A percentile compares a stretch with the other conserved stretches of the same genome.
Evolutionary conservation across 805 yeast genomes (phyloP).

Genomic region (Priceomyces haplophilus): DNA sequence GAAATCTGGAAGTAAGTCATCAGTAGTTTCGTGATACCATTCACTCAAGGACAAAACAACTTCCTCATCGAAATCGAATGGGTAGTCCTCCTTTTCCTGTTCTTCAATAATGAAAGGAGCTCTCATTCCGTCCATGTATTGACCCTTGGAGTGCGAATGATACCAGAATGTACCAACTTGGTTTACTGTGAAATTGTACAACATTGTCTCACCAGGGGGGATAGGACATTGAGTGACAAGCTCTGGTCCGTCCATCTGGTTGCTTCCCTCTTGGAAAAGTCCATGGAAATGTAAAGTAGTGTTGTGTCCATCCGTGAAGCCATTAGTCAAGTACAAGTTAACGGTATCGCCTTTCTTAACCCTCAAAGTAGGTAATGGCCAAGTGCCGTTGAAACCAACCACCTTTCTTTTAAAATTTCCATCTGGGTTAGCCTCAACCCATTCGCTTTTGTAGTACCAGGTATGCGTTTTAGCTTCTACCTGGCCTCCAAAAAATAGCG

Average conservation of each 20-base stretch:
- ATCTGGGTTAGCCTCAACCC: constrained; percentile 70
- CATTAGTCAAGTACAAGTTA: constrained; percentile 67
- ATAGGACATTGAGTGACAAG: constrained; percentile 88
- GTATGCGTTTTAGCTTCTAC: constrained; percentile 51
- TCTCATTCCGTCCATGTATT: constrained; percentile 92
- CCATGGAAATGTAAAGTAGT: constrained; percentile 95
- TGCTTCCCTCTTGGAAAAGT: constrained; percentile 72
- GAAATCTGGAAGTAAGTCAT: constrained; percentile 46
- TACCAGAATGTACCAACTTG: constrained; percentile 96
- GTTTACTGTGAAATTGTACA: constrained; percentile 85
- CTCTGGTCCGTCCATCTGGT: constrained; percentile 89
- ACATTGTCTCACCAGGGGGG: constrained; percentile 67
- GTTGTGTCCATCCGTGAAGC: constrained; percentile 44
- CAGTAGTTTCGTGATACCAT: constrained; percentile 57
- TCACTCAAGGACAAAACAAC: constrained; percentile 56
- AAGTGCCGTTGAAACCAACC: constrained; percentile 64
- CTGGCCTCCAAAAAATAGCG: constrained; percentile 10
- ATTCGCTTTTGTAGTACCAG: constrained; percentile 62
- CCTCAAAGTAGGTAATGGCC: constrained; percentile 87
- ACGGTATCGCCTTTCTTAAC: constrained; percentile 80
- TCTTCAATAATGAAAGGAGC: constrained; percentile 70
- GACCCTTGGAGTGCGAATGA: constrained; percentile 89
- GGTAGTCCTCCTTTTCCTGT: constrained; percentile 36
- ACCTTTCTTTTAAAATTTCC: constrained; percentile 53
- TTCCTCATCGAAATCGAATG: constrained; percentile 64